Conservation (phyloP, 257 asterid genomes). For the Anisodus acutangulus region DNA sequence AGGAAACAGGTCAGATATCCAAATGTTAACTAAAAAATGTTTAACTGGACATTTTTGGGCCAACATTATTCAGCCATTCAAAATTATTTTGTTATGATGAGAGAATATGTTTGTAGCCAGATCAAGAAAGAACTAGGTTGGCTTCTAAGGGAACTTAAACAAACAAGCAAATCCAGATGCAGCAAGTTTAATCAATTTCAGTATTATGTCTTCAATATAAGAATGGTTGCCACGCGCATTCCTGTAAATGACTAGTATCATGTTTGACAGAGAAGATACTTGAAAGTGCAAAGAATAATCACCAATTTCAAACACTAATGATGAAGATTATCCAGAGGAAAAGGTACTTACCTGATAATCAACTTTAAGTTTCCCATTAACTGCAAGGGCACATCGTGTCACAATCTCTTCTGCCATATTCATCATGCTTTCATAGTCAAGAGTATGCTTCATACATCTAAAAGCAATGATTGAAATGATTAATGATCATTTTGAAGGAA, state of each 20-base stretch:
- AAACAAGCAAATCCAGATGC: neutral
- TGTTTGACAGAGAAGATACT: neutral
- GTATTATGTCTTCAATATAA: slow-evolving; percentile 13
- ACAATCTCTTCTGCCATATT: slow-evolving; percentile 88
- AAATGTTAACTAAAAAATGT: neutral
- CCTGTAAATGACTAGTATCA: neutral
- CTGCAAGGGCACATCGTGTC: slow-evolving; percentile 86
- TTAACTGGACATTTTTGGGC: neutral
- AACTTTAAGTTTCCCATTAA: slow-evolving; percentile 73
- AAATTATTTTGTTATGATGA: slow-evolving; percentile 6
- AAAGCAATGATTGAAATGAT: neutral
- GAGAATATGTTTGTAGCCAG: neutral
- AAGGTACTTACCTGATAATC: slow-evolving; percentile 72
- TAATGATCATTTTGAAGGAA: neutral
- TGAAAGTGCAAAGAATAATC: neutral
- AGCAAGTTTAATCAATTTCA: neutral
- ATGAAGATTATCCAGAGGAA: neutral
- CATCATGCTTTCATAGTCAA: slow-evolving; percentile 95
- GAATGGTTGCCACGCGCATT: neutral
- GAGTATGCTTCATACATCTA: slow-evolving; percentile 99
- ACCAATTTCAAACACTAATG: neutral
- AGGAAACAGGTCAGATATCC: slow-evolving; percentile 24
- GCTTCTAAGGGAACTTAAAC: neutral
- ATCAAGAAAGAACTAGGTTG: neutral
- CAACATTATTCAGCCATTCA: neutral